These are phyloP conservation scores for Pseudogymnoascus sp. DNA, from an alignment of 2,329 filamentous ascomycete species.

Conservation along the genomic window DNA sequence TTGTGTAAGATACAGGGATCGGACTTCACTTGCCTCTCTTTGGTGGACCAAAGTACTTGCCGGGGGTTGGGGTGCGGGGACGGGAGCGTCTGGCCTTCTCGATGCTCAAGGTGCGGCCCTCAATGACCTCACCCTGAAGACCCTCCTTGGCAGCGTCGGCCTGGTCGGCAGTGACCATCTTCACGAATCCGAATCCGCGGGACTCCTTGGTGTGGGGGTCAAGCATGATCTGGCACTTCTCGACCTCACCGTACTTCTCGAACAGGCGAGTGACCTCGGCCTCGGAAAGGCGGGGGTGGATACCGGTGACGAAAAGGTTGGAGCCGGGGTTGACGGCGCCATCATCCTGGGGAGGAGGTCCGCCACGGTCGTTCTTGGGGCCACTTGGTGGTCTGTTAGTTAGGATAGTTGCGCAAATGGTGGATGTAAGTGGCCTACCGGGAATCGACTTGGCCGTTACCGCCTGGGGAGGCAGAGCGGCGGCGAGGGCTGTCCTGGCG, in stretches of 20 bases:
- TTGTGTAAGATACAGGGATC: slow-evolving; percentile 30
- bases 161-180: slow-evolving; percentile 93
- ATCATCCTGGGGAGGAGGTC: slow-evolving; percentile 51
- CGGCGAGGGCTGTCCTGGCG: slow-evolving; percentile 50
- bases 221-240: slow-evolving; percentile 99
- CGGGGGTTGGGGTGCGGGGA: slow-evolving; percentile 90
- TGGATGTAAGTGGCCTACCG: slow-evolving; percentile 31
- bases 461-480: slow-evolving; percentile 53
- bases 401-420: slow-evolving; percentile 9
- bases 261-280: slow-evolving; percentile 89
- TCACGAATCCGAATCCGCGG: slow-evolving; percentile 97
- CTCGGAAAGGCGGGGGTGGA: slow-evolving; percentile 85
- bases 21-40: slow-evolving; percentile 71
- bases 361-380: slow-evolving; percentile 42
- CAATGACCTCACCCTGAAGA: slow-evolving; percentile 87
- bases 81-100: slow-evolving; percentile 96
- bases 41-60: slow-evolving; percentile 97
- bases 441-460: slow-evolving; percentile 37
- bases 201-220: slow-evolving; percentile 98
- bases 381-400: slow-evolving; percentile 27
- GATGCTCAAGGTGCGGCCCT: slow-evolving; percentile 92
- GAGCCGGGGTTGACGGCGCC: slow-evolving; percentile 86
- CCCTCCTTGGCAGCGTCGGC: slow-evolving; percentile 96
- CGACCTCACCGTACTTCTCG: slow-evolving; percentile 96
- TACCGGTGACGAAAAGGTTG: slow-evolving; percentile 97